Evolutionary conservation across 306 rosid species (phyloP), one percentile per base, ranked within the genome.

Genomic region (Cajanus cajan): DNA sequence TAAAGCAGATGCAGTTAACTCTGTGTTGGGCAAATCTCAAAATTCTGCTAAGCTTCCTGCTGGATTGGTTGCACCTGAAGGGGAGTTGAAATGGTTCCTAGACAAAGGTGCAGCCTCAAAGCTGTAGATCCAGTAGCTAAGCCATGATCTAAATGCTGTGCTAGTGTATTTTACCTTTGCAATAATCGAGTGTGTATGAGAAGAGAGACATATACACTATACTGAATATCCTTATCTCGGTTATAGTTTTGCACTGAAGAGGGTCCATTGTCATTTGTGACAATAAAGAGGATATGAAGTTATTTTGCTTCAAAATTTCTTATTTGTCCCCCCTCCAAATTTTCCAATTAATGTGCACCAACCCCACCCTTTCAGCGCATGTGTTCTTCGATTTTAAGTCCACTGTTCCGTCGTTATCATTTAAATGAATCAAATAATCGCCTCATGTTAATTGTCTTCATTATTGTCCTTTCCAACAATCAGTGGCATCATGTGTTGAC

Each of bases 101-200:
- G 99, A 95, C 86, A 85, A 90, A 71, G 91, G 66, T 71, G 99
- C 99, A 9, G 99, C 98, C 77, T 88, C 96, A 2, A 93, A 90
- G 90, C 90, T 93, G 88, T 91, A 94, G 86, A 61, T 51, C 45
- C 73, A n/a, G 39, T 33, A 76, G 52, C 79, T 16, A 16, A 71
- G 78, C 25, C n/a, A 68, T 74, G 4, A 62, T 83, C 77, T 62
- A 19, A 62, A 57, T 78, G 57, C 67, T 72, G 67, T 77, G 81
- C 61, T 64, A 5, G 34, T 51, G 31, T 82, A 40, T 40, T n/a
- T 58, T 52, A 40, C 52, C 76, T 66, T 78, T 64, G 52, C 73
- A 37, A 44, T 59, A 33, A 19, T 65, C 25, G 18, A 57, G 81
- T 31, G 58, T 45, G 71, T 80, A 31, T 52, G 64, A 37, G 61